Evolutionary conservation across 176 grass and related monocot species (phyloP).

Genomic region (Triticum timopheevii): DNA sequence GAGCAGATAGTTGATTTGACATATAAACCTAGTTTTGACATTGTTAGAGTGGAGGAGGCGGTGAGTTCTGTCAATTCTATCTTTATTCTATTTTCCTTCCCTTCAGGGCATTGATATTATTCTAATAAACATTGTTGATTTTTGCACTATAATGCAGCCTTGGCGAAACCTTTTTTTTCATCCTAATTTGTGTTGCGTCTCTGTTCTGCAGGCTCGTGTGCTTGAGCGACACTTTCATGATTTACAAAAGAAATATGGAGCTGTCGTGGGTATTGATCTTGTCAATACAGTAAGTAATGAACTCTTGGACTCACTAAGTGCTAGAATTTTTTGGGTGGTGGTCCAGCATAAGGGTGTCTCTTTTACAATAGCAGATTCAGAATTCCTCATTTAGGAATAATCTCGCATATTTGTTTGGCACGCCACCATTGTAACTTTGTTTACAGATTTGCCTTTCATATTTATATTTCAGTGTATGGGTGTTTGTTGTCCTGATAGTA

Average conservation of each 20-base stretch:
- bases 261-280: conserved; percentile 75
- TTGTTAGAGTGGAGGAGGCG: conserved; percentile 74
- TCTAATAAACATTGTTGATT: background rate
- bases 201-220: conserved; percentile 52
- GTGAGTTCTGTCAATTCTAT: conserved; percentile 30
- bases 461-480: background rate
- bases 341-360: background rate
- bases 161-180: background rate
- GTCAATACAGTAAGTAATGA: conserved; percentile 68
- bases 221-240: conserved; percentile 81
- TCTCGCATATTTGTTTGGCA: background rate
- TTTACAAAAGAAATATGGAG: conserved; percentile 90
- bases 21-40: conserved; percentile 86
- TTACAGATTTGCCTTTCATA: background rate
- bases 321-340: background rate
- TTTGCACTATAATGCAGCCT: background rate
- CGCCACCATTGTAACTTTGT: background rate
- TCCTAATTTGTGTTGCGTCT: conserved; percentile 21
- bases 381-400: background rate
- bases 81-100: conserved; percentile 7
- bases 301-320: background rate
- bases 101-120: background rate
- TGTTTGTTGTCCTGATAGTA: background rate
- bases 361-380: background rate
- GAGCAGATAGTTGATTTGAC: conserved; percentile 94